These are phyloP conservation scores for Nyctanthes arbortristis DNA, from an alignment of 257 asterid species.

Conservation along the genomic window DNA sequence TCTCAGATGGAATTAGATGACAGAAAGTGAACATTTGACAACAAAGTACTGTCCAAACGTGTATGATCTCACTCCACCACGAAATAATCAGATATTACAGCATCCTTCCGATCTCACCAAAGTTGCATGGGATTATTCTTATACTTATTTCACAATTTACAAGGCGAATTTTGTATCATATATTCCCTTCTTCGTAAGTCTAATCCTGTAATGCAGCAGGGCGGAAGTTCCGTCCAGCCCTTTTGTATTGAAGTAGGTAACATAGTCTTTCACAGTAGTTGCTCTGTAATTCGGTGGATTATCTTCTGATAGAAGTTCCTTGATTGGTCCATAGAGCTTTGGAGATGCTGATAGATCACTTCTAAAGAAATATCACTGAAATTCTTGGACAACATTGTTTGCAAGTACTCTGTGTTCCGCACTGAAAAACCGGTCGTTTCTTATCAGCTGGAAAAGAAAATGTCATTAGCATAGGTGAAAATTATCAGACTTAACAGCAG, in stretches of 20 bases:
- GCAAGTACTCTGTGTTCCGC: constrained; percentile 47
- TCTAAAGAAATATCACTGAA: constrained; percentile 49
- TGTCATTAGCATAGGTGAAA: background rate
- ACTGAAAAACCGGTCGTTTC: constrained; percentile 45
- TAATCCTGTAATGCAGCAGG: constrained; percentile 35
- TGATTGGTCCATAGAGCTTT: constrained; percentile 33
- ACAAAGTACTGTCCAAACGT: too few species aligned
- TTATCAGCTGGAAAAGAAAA: constrained; percentile 31
- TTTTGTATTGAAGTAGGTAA: constrained; percentile 8
- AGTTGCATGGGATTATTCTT: too few species aligned
- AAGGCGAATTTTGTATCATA: too few species aligned
- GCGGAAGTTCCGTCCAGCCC: constrained; percentile 37
- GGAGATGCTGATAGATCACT: constrained; percentile 11
- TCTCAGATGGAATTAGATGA: too few species aligned
- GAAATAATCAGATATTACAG: too few species aligned
- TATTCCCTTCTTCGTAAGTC: background rate
- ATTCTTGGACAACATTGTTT: constrained; percentile 42
- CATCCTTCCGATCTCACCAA: too few species aligned
- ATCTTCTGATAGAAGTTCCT: constrained; percentile 41
- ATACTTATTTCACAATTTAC: too few species aligned
- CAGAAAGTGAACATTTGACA: too few species aligned
- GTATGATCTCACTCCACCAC: too few species aligned
- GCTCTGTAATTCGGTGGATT: constrained; percentile 40
- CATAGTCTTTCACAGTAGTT: constrained; percentile 34
- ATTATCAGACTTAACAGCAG: background rate